Evolutionary conservation across 2,329 filamentous ascomycete species (phyloP).

Genomic region (Clonostachys solani): DNA sequence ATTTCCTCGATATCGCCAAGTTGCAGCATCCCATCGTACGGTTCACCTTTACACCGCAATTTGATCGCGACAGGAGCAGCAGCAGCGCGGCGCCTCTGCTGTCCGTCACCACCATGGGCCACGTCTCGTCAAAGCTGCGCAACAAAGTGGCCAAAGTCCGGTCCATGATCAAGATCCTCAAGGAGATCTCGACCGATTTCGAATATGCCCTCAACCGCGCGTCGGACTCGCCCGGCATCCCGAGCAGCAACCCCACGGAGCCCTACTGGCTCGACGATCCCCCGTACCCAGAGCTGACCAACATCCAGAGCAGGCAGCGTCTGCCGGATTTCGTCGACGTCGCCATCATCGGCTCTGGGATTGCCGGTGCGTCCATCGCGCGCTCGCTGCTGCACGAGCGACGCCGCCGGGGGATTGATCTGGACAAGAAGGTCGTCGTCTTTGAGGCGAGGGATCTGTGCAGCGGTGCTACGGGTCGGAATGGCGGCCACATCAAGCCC

Average conservation of each 20-base stretch:
- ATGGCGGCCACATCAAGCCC: constrained; percentile 11
- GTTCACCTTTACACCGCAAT: too few species aligned
- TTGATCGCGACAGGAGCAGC: too few species aligned
- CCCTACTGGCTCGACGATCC: constrained; percentile 16
- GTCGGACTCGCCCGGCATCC: constrained; percentile 10
- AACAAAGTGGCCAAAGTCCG: too few species aligned
- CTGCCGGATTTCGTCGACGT: constrained; percentile 13
- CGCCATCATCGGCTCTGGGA: constrained; percentile 20
- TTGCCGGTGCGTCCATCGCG: constrained; percentile 19
- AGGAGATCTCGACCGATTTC: too few species aligned
- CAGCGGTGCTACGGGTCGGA: constrained; percentile 22
- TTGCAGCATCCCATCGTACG: too few species aligned
- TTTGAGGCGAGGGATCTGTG: constrained; percentile 18
- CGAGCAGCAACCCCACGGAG: constrained; percentile 12
- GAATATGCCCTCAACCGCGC: background rate
- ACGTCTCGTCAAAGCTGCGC: too few species aligned
- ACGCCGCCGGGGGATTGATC: constrained; percentile 2
- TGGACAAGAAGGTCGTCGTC: constrained; percentile 9
- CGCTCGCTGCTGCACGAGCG: constrained; percentile 10
- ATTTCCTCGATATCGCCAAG: too few species aligned
- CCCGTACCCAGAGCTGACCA: constrained; percentile 11
- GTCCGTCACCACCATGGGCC: too few species aligned
- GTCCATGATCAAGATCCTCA: too few species aligned
- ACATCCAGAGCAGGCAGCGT: constrained; percentile 9
- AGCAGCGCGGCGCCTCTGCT: too few species aligned